phyloP scores from a whole-genome alignment of 352 stramenopile species.

The Globisporangium cylindrosporum region DNA sequence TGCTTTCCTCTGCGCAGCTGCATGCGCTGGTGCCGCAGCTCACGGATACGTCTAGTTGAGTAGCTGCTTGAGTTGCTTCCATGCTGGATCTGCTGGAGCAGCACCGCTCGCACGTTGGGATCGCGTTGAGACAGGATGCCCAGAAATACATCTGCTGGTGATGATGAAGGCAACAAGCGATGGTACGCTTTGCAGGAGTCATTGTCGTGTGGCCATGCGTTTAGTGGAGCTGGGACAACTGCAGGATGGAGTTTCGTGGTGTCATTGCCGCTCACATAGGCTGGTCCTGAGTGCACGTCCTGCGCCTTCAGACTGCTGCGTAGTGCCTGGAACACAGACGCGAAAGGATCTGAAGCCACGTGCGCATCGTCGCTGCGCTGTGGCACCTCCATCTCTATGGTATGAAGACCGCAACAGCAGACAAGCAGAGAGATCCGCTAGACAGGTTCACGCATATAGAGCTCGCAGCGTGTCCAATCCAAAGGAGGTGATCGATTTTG shows the following conservation, averaged over 20 bases:
- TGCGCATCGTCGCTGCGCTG: neutral
- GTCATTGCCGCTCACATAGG: neutral
- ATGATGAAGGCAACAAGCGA: neutral
- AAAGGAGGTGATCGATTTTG: neutral
- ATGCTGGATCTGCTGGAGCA: conserved; percentile 4
- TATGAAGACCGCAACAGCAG: neutral
- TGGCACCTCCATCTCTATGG: neutral
- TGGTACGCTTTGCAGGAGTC: no score
- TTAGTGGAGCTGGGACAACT: conserved; percentile 1
- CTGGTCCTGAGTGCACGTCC: neutral
- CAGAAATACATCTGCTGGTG: neutral
- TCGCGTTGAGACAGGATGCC: neutral
- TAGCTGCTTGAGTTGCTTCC: neutral
- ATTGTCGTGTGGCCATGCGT: neutral
- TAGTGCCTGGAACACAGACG: conserved; percentile 14
- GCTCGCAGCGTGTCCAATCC: neutral
- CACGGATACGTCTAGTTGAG: conserved; percentile 2
- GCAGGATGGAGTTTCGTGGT: neutral
- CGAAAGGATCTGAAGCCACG: neutral
- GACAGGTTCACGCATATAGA: neutral
- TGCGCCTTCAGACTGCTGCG: conserved; percentile 14
- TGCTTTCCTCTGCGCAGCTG: neutral
- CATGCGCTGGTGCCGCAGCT: conserved; percentile 6
- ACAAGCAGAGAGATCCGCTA: no score
- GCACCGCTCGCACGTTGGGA: neutral